phyloP scores from a whole-genome alignment of 805 yeast genomes.

The Metschnikowia noctiluminum region DNA sequence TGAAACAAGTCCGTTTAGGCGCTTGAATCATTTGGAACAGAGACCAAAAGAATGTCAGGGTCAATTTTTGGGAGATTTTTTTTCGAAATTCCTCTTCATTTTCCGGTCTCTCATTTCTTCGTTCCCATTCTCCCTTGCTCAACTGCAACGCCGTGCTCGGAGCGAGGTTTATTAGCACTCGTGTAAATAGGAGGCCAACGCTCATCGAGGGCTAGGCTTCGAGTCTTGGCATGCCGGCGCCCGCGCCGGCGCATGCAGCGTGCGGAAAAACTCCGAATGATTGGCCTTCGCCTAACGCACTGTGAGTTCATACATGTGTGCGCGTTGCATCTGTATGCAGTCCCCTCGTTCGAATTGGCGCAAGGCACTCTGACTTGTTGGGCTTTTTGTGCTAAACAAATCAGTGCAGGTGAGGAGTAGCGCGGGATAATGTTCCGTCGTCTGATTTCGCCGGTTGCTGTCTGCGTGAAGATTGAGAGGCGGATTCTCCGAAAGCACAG shows the following conservation, averaged over 20 bases:
- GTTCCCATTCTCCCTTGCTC: neutral
- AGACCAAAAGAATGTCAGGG: too few relatives aligned
- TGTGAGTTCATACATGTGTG: constrained; percentile 4
- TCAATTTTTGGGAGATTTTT: too few relatives aligned
- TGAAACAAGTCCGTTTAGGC: too few relatives aligned
- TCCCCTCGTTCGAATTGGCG: neutral
- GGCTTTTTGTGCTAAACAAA: neutral
- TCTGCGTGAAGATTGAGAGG: neutral
- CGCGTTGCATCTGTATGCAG: neutral
- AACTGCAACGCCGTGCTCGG: constrained; percentile 4
- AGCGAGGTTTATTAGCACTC: neutral
- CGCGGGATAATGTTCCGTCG: neutral
- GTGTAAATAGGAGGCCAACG: neutral
- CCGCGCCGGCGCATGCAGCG: neutral
- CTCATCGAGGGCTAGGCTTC: neutral
- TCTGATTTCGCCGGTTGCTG: neutral
- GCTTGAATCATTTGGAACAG: too few relatives aligned
- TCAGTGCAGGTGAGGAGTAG: constrained; percentile 9
- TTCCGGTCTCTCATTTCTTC: too few relatives aligned
- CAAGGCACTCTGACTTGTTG: constrained; percentile 3
- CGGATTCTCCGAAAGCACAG: neutral
- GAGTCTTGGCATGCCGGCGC: constrained; percentile 3
- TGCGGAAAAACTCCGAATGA: constrained; percentile 6
- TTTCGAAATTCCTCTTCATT: too few relatives aligned
- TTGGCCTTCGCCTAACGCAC: constrained; percentile 4